Conservation (phyloP, 345 rosid genomes). For the Heritiera fomes region DNA sequence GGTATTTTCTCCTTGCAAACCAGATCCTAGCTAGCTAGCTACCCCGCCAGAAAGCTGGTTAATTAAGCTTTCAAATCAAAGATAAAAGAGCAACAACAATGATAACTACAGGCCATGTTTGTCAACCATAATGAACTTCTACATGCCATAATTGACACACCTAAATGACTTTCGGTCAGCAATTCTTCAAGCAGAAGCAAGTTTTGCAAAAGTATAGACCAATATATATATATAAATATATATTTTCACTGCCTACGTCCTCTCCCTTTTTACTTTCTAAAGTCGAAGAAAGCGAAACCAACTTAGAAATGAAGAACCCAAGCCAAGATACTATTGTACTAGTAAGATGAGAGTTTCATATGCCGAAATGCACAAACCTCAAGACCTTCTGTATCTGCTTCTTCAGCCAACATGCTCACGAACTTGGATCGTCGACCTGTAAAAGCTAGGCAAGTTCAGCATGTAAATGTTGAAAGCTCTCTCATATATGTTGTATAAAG, state of each 20-base stretch:
- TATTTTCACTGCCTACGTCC: too few species aligned
- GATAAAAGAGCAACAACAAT: neutral
- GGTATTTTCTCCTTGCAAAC: neutral
- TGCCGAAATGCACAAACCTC: conserved; percentile 35
- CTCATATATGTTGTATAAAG: neutral
- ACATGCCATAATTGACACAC: neutral
- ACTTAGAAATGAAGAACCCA: neutral
- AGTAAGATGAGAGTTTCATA: neutral
- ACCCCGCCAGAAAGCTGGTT: neutral
- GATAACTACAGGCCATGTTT: neutral
- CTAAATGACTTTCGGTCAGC: neutral
- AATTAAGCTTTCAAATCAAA: conserved; percentile 11
- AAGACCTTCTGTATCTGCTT: conserved; percentile 20
- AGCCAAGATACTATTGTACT: neutral
- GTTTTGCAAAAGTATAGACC: neutral
- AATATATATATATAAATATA: neutral
- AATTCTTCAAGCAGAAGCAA: neutral
- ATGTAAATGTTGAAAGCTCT: neutral
- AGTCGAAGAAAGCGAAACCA: neutral
- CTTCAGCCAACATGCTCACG: conserved; percentile 22
- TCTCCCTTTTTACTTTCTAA: neutral
- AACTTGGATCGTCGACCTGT: conserved; percentile 51
- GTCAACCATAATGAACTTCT: neutral
- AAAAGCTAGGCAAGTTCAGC: conserved; percentile 8
- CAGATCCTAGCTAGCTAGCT: neutral